Evolutionary conservation across 176 grass and related monocot species (phyloP), one percentile per base, ranked within the genome.

Genomic region (Triticum urartu): DNA sequence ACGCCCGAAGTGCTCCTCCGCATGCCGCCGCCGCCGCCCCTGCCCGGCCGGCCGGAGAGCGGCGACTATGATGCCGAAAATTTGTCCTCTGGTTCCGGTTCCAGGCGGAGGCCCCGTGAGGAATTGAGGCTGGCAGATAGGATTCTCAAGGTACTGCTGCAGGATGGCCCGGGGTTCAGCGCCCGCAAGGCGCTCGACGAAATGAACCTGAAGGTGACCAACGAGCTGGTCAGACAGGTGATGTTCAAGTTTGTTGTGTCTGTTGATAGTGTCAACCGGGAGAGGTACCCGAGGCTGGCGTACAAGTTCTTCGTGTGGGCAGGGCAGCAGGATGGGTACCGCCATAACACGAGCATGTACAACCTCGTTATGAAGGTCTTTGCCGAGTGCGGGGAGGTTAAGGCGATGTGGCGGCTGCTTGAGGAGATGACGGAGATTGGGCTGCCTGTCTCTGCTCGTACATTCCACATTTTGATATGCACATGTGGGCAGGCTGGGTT

Each of bases 291-390:
- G 7, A 95, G 80, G 75, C 79, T 98, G 79, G 93, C 96, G 0
- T 92, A 91, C 84, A 98, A 92, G 75, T 98, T 98, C 84, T 98
- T 98, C 21, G 10, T 81, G 24, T 98, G 96, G 95, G 91, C 93
- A 11, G 89, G 90, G 45, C 86, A 94, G 72, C 95, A 95, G 88
- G 72, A 85, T 47, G 80, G 89, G 38, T 95, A 88, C 65, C 83
- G 15, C 36, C 93, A 98, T 22, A 81, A 63, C 42, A 87, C 90
- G 0, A 86, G 84, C 75, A 94, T 87, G 77, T 95, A 95, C 85
- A 95, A 98, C 85, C 79, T 94, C 67, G 89, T 89, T 17, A 86
- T 95, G 84, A 95, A 98, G 83, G 81, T 98, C 58, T 98, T 94
- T 34, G 86, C 96, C 0, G 47, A 95, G 86, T 92, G 93, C 26